A percentile compares a stretch with the other conserved stretches of the same genome.
Evolutionary conservation across 169 alveolate species (phyloP).

Genomic region (Plasmodium malariae): DNA sequence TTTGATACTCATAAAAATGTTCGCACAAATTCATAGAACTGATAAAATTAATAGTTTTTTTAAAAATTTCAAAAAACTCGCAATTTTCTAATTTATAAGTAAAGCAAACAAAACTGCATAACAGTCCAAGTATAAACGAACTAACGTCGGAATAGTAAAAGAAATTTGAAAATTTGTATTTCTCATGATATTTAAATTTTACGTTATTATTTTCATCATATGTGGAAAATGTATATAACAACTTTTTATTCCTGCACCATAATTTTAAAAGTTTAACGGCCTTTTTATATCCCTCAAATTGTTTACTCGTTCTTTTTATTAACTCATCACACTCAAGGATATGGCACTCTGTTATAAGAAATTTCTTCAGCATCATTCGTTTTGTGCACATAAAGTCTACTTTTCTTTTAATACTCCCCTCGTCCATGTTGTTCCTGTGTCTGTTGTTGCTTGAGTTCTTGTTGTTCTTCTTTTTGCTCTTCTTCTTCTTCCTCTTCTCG

Average conservation of each 20-base stretch:
- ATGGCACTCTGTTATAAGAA: constrained; percentile 9
- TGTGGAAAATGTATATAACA: constrained; percentile 9
- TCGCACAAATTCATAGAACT: constrained; percentile 16
- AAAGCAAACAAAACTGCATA: constrained; percentile 37
- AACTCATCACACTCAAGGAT: constrained; percentile 16
- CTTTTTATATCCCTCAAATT: neutral
- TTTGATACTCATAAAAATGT: neutral
- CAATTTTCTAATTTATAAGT: neutral
- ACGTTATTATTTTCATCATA: neutral
- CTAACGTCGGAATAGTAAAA: constrained; percentile 21
- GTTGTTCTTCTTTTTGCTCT: too few relatives aligned
- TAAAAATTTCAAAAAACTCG: constrained; percentile 16
- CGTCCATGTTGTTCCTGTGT: neutral
- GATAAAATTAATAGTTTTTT: constrained; percentile 23
- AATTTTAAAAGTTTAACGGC: constrained; percentile 33
- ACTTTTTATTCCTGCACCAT: constrained; percentile 42
- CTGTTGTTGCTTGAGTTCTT: too few relatives aligned
- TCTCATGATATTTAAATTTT: constrained; percentile 6
- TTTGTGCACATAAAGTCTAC: neutral
- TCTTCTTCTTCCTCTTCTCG: too few relatives aligned
- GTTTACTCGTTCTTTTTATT: neutral
- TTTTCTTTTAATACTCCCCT: neutral
- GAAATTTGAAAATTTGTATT: neutral
- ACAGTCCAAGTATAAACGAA: constrained; percentile 16
- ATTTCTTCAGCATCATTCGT: neutral